Evolutionary conservation across 208 protist genomes (phyloP), one percentile per base, ranked within the genome.

Genomic region (Trypanosoma scelopori): DNA sequence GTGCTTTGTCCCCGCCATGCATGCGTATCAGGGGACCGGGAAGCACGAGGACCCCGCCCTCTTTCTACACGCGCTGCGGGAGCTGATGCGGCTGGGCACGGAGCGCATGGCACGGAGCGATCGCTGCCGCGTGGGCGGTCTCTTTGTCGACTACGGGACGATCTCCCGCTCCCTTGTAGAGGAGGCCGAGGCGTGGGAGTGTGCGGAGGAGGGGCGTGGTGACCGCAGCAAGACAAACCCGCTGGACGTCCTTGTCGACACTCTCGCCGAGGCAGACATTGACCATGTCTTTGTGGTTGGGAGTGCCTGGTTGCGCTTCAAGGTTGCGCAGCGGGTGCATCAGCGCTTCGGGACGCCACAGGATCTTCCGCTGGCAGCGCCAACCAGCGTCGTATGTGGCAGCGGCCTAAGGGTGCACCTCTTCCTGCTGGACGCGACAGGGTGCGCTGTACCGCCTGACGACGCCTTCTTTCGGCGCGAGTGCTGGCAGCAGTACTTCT

Each of bases 401-500:
- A 65, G 69, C 23, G 74, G 69, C 22, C 48, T 75, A 47, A 71
- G 42, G 23, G 76, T 87, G 30, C 69, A 60, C 13, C 57, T 87
- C 13, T 82, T 84, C 49, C 74, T 91, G 12, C 37, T 91, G 23
- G 85, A 88, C 57, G 62, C 71, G 3, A 57, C 77, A 1, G 69
- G 69, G 49, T 66, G 59, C 23, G 63, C 65, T 5, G 45, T 12
- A 2, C 22, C 45, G 0, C 28, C 45, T 15, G 51, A 69, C 23
- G 63, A 58, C 52, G 49, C 22, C 5, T 62, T 58, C 18, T 52
- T 57, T 23, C 7, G 27, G 1, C 74, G 59, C 27, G 79, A 82
- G 62, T 68, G 76, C 22, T 92, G 86, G 83, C 58, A 82, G 57
- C 78, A 74, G 41, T 89, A 92, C 75, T 89, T 92, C 71, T 84